A percentile compares a stretch with the other conserved stretches of the same genome.
Evolutionary conservation across 805 yeast species (phyloP).

Genomic region (Kurtzmaniella fragi): DNA sequence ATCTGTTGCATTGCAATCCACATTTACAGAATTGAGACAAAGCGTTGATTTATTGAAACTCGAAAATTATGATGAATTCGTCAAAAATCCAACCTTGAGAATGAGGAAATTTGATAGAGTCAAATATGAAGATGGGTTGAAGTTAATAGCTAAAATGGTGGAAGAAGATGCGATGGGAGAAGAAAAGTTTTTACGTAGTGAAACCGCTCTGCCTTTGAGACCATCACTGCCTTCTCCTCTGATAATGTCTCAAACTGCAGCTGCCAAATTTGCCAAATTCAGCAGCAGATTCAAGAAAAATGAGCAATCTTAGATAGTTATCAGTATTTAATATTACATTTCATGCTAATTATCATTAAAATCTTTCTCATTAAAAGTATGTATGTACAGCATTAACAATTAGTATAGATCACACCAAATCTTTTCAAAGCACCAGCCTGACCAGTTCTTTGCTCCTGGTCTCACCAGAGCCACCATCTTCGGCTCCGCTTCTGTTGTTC

Average conservation of each 20-base stretch:
- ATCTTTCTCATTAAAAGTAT: too few relatives aligned
- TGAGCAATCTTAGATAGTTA: constrained; percentile 3
- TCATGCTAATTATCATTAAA: too few relatives aligned
- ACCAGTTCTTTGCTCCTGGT: too few relatives aligned
- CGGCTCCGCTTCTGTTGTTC: too few relatives aligned
- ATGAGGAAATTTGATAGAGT: constrained; percentile 64
- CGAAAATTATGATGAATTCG: constrained; percentile 61
- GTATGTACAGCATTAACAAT: too few relatives aligned
- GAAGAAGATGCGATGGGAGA: constrained; percentile 4
- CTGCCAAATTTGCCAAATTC: constrained; percentile 29
- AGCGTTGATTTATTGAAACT: constrained; percentile 64
- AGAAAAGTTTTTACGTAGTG: constrained; percentile 5
- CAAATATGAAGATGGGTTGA: constrained; percentile 64
- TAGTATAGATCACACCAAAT: too few relatives aligned
- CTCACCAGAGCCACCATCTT: too few relatives aligned
- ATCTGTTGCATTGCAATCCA: constrained; percentile 57
- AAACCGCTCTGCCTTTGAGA: constrained; percentile 8
- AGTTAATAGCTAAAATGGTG: constrained; percentile 50
- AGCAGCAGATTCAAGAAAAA: constrained; percentile 20
- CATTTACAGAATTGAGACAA: constrained; percentile 77
- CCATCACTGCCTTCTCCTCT: constrained; percentile 8
- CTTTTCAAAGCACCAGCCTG: too few relatives aligned
- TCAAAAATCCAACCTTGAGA: constrained; percentile 40
- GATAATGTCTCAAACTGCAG: constrained; percentile 9
- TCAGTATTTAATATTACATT: too few relatives aligned